phyloP scores from a whole-genome alignment of 139 green algal species.

The Chlamydomonas schloesseri region DNA sequence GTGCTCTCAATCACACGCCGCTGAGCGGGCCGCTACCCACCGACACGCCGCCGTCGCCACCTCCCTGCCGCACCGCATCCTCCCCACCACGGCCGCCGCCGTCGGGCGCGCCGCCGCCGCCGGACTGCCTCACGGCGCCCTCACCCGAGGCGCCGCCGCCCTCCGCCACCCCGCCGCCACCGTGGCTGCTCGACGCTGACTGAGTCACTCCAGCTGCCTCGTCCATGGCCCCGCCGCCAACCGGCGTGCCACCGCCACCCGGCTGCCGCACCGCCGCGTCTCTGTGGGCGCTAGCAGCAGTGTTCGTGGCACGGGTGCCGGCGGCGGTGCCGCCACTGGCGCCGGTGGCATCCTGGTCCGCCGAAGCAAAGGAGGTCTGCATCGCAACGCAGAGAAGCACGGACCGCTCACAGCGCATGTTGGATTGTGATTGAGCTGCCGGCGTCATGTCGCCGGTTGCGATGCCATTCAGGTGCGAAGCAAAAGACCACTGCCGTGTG shows the following conservation, averaged over 20 bases:
- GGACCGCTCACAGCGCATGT: too few species aligned
- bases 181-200: too few species aligned
- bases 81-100: background rate
- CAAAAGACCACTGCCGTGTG: too few species aligned
- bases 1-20: too few species aligned
- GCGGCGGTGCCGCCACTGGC: too few species aligned
- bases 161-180: background rate
- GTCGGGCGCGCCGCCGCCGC: too few species aligned
- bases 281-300: background rate
- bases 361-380: background rate
- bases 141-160: background rate
- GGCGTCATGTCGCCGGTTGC: too few species aligned
- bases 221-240: background rate
- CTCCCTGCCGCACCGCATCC: background rate
- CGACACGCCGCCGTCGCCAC: background rate
- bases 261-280: background rate
- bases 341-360: background rate
- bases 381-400: too few species aligned
- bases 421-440: too few species aligned
- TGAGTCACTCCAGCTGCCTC: background rate
- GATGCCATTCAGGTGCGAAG: too few species aligned
- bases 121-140: background rate
- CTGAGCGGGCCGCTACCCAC: background rate
- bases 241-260: background rate
- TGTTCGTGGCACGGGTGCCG: background rate